Conservation (phyloP, 768 basidiomycete species). For the Trametes sanguinea region DNA sequence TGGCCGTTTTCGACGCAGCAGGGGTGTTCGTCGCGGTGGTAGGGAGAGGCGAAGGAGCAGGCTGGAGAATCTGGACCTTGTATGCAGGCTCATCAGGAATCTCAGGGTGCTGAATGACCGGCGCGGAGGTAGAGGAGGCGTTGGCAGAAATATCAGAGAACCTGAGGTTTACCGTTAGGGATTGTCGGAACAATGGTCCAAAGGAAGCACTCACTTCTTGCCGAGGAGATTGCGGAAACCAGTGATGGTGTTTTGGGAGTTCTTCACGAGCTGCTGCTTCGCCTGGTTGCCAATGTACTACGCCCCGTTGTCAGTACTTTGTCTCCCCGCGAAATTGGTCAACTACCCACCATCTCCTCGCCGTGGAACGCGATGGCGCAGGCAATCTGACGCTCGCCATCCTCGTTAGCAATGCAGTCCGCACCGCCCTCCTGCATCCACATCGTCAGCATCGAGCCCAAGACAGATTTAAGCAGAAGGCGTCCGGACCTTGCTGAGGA, state of each 20-base stretch:
- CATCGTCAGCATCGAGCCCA: background rate
- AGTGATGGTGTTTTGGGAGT: slow-evolving; percentile 90
- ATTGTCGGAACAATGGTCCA: too few relatives aligned
- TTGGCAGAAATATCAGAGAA: slow-evolving; percentile 74
- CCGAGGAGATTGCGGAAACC: slow-evolving; percentile 93
- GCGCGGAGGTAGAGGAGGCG: slow-evolving; percentile 55
- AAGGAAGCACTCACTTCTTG: slow-evolving; percentile 63
- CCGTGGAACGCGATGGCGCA: slow-evolving; percentile 90
- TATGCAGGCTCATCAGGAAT: slow-evolving; percentile 76
- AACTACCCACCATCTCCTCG: slow-evolving; percentile 78
- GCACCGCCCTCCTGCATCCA: slow-evolving; percentile 76
- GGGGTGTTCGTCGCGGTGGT: slow-evolving; percentile 54
- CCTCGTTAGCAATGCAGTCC: slow-evolving; percentile 97
- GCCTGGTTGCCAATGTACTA: slow-evolving; percentile 98
- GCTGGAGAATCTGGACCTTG: slow-evolving; percentile 77
- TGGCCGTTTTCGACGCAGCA: slow-evolving; percentile 65
- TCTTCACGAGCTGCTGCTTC: slow-evolving; percentile 92
- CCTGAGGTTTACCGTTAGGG: slow-evolving; percentile 37
- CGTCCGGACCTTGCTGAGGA: slow-evolving; percentile 81
- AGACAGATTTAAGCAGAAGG: background rate
- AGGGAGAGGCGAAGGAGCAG: slow-evolving; percentile 70
- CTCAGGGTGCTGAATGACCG: slow-evolving; percentile 76
- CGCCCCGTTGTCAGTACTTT: background rate
- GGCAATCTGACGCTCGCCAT: slow-evolving; percentile 97
- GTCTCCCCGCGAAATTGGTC: background rate